phyloP scores from a whole-genome alignment of 768 basidiomycete genomes.

The Galerina marginata region DNA sequence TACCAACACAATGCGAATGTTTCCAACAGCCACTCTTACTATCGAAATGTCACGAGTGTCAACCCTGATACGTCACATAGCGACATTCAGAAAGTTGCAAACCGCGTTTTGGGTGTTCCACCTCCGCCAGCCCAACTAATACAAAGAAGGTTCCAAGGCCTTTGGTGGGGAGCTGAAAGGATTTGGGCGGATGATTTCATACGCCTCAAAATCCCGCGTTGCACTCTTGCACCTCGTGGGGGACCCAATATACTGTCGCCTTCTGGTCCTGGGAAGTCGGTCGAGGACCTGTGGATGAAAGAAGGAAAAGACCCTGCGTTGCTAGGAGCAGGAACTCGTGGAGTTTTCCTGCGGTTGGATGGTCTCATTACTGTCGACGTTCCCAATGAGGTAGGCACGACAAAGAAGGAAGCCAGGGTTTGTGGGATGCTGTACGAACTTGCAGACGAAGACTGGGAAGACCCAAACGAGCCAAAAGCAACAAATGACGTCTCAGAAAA shows the following conservation, averaged over 20 bases:
- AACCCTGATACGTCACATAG: constrained; percentile 24
- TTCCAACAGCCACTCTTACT: constrained; percentile 10
- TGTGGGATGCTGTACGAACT: constrained; percentile 80
- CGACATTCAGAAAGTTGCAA: constrained; percentile 31
- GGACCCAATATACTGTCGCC: constrained; percentile 63
- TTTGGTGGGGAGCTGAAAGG: constrained; percentile 91
- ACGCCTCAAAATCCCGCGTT: constrained; percentile 72
- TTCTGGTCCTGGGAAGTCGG: constrained; percentile 57
- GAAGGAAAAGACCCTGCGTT: constrained; percentile 31
- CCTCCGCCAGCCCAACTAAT: constrained; percentile 24
- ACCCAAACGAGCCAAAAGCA: constrained; percentile 26
- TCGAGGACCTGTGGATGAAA: constrained; percentile 29
- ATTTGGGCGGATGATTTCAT: constrained; percentile 90
- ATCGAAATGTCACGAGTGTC: constrained; percentile 23
- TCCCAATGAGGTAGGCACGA: constrained; percentile 42
- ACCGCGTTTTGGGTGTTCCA: constrained; percentile 22
- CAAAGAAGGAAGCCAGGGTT: constrained; percentile 66
- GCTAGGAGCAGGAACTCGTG: constrained; percentile 62
- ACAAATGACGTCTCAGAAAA: not conserved
- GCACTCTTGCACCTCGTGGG: constrained; percentile 70
- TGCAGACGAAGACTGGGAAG: constrained; percentile 76
- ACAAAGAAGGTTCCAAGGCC: constrained; percentile 73
- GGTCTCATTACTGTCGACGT: constrained; percentile 69
- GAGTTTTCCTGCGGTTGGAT: constrained; percentile 75
- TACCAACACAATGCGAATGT: constrained; percentile 42